Conservation (phyloP, 352 stramenopile genomes). For the Phytophthora palmivora region DNA sequence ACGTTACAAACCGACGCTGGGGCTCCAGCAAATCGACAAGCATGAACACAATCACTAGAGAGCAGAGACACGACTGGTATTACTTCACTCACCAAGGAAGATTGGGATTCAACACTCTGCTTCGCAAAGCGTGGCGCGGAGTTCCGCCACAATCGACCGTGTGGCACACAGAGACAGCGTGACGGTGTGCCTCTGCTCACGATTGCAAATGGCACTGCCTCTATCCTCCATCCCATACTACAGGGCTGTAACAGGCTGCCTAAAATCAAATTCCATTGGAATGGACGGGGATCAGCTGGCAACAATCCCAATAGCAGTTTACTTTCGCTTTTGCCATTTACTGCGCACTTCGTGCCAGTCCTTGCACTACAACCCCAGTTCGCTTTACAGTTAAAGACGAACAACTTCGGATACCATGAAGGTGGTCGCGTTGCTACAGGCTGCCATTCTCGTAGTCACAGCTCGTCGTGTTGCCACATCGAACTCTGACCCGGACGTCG, state of each 20-base stretch:
- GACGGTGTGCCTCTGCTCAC: not conserved
- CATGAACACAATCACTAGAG: too few species aligned
- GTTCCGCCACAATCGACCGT: not conserved
- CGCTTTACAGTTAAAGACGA: not conserved
- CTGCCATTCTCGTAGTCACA: not conserved
- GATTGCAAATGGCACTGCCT: not conserved
- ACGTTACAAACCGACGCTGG: too few species aligned
- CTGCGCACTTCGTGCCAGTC: conserved; percentile 22
- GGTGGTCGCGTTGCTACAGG: conserved; percentile 10
- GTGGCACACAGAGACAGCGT: too few species aligned
- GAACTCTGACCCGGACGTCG: conserved; percentile 17
- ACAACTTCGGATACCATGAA: conserved; percentile 23
- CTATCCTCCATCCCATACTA: too few species aligned
- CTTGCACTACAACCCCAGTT: not conserved
- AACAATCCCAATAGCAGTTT: not conserved
- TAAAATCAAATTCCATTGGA: not conserved
- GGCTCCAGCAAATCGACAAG: too few species aligned
- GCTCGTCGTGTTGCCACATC: conserved; percentile 3
- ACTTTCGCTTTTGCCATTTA: conserved; percentile 11
- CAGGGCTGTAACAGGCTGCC: too few species aligned
- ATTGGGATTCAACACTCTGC: not conserved
- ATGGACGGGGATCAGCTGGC: not conserved
- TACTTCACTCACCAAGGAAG: too few species aligned
- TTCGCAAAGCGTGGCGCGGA: conserved; percentile 3
- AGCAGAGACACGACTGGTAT: too few species aligned